Percentiles rank a stretch among this genome's conserved stretches.
Evolutionary conservation across 2,329 filamentous ascomycete species (phyloP).

Genomic region (Phaeosphaeria sp.): DNA sequence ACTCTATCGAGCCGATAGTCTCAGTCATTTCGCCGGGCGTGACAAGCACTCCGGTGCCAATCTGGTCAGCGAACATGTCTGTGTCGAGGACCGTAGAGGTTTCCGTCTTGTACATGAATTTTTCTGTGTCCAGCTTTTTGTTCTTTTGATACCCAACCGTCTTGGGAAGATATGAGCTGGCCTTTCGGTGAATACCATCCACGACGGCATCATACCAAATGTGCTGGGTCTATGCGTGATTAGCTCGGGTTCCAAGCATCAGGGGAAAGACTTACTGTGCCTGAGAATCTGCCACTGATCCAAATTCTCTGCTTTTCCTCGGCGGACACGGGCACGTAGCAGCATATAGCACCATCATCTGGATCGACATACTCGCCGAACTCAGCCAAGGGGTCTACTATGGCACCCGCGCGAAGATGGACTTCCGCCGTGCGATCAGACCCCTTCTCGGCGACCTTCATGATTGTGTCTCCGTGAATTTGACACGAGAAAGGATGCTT

Average conservation of each 20-base stretch:
- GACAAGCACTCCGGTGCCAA: conserved; percentile 60
- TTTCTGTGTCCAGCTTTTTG: conserved; percentile 29
- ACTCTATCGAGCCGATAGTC: conserved; percentile 41
- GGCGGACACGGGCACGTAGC: conserved; percentile 43
- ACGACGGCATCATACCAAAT: conserved; percentile 45
- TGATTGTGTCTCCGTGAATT: conserved; percentile 22
- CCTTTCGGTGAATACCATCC: conserved; percentile 46
- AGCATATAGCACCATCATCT: conserved; percentile 37
- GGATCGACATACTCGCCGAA: conserved; percentile 39
- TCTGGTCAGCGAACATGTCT: conserved; percentile 84
- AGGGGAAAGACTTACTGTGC: conserved; percentile 30
- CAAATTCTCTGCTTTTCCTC: conserved; percentile 38
- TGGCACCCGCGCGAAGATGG: conserved; percentile 31
- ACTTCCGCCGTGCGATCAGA: conserved; percentile 45
- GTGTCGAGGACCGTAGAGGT: no score
- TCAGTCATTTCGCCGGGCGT: conserved; percentile 15
- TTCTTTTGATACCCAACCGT: conserved; percentile 19
- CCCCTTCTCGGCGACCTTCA: conserved; percentile 47
- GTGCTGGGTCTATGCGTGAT: conserved; percentile 20
- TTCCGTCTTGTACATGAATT: conserved; percentile 24
- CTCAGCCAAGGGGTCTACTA: conserved; percentile 36
- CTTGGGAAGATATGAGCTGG: conserved; percentile 11
- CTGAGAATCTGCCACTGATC: conserved; percentile 39
- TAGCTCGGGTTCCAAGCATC: not conserved
- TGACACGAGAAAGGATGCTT: not conserved